Conservation (phyloP, 208 protist species). For the Balamuthia mandrillaris region DNA sequence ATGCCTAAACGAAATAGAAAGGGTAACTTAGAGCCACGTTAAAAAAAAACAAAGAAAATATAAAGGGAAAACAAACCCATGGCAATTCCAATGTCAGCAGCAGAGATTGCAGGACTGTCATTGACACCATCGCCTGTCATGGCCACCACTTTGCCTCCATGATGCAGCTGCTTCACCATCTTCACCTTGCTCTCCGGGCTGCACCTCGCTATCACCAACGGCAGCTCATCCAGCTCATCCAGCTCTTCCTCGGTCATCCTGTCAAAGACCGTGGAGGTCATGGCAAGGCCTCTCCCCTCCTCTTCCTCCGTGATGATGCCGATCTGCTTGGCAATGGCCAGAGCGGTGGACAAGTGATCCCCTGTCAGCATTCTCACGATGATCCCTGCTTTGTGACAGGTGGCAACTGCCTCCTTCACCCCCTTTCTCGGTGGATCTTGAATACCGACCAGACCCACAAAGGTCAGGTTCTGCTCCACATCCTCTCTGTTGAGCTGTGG, state of each 20-base stretch:
- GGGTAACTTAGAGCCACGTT: no score
- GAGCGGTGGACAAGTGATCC: constrained; percentile 81
- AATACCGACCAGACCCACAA: constrained; percentile 88
- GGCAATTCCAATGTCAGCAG: constrained; percentile 82
- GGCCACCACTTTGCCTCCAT: constrained; percentile 69
- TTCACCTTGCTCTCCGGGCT: constrained; percentile 60
- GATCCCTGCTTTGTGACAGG: background rate
- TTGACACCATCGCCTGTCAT: constrained; percentile 91
- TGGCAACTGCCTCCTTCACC: constrained; percentile 79
- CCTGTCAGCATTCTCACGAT: constrained; percentile 47
- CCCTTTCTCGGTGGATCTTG: constrained; percentile 89
- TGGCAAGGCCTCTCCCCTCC: background rate
- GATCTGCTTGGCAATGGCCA: constrained; percentile 80
- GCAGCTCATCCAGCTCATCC: constrained; percentile 74
- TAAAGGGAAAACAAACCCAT: no score
- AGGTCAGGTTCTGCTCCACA: constrained; percentile 83
- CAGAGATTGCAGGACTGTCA: constrained; percentile 79
- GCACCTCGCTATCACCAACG: constrained; percentile 74
- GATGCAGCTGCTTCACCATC: constrained; percentile 20
- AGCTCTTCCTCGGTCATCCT: constrained; percentile 29
- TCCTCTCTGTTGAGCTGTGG: constrained; percentile 60
- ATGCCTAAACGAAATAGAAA: no score
- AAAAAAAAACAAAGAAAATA: no score
- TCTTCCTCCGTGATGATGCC: constrained; percentile 72
- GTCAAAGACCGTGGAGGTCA: constrained; percentile 42